These are phyloP conservation scores for Globisporangium uncinulatum DNA, from an alignment of 352 stramenopile species.

Conservation along the genomic window DNA sequence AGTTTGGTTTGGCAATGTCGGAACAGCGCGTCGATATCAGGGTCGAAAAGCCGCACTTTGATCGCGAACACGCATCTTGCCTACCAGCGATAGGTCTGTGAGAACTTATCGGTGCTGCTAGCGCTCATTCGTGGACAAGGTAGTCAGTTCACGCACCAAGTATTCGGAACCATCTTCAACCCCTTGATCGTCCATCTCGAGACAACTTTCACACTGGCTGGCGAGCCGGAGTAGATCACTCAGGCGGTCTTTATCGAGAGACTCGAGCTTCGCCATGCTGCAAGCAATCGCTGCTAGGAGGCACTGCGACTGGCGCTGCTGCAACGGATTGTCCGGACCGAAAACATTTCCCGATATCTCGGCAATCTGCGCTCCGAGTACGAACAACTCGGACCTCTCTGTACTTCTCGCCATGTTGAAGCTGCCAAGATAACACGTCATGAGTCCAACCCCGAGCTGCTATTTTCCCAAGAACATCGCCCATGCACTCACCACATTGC, in stretches of 20 bases:
- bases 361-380: slow-evolving; percentile 54
- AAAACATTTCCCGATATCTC: slow-evolving; percentile 36
- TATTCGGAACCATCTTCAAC: slow-evolving; percentile 10
- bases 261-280: slow-evolving; percentile 50
- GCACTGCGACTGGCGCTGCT: slow-evolving; percentile 30
- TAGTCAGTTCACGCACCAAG: slow-evolving; percentile 7
- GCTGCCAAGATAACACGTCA: slow-evolving; percentile 16
- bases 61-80: slow-evolving; percentile 39
- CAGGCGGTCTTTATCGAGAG: slow-evolving; percentile 28
- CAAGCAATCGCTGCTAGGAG: slow-evolving; percentile 53
- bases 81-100: slow-evolving; percentile 14
- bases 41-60: slow-evolving; percentile 56
- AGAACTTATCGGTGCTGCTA: not conserved
- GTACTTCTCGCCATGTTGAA: slow-evolving; percentile 67
- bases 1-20: slow-evolving; percentile 44
- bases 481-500: slow-evolving; percentile 44
- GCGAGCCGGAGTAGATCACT: slow-evolving; percentile 39
- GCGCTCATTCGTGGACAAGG: not conserved
- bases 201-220: slow-evolving; percentile 22
- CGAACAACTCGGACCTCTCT: slow-evolving; percentile 41
- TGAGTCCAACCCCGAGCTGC: not conserved
- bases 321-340: slow-evolving; percentile 27
- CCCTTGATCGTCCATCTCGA: slow-evolving; percentile 8
- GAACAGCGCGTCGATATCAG: slow-evolving; percentile 44
- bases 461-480: not conserved